A percentile compares a stretch with the other conserved stretches of the same genome.
phyloP scores from a whole-genome alignment of 1,284 basidiomycete species.

The Lentinula novae-zelandiae region DNA sequence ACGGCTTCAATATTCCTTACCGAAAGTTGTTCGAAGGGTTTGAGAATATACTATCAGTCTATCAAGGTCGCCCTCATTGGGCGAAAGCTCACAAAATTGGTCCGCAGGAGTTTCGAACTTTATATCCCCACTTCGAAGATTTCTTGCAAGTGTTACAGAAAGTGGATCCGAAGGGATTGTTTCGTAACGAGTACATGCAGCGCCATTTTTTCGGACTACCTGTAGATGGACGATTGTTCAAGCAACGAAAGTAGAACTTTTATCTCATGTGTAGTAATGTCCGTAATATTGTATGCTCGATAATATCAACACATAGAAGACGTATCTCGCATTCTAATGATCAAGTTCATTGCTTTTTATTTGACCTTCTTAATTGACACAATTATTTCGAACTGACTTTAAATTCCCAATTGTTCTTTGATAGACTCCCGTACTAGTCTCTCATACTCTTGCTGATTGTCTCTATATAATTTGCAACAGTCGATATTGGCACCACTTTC shows the following conservation, averaged over 20 bases:
- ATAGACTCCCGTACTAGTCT: slow-evolving; percentile 67
- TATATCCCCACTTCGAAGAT: slow-evolving; percentile 85
- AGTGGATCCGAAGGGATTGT: slow-evolving; percentile 80
- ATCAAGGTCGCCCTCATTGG: slow-evolving; percentile 93
- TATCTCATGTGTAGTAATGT: not conserved
- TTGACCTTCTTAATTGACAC: not conserved
- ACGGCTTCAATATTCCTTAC: slow-evolving; percentile 87
- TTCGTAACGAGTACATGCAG: slow-evolving; percentile 78
- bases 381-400: slow-evolving; percentile 17
- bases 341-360: not conserved
- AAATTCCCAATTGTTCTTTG: slow-evolving; percentile 69
- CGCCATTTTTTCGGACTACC: slow-evolving; percentile 66
- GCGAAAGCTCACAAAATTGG: slow-evolving; percentile 87
- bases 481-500: slow-evolving; percentile 99
- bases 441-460: slow-evolving; percentile 78
- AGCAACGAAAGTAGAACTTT: slow-evolving; percentile 26
- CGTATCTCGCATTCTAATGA: not conserved
- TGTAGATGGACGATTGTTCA: slow-evolving; percentile 54
- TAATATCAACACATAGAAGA: not conserved
- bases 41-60: slow-evolving; percentile 68
- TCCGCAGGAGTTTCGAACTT: slow-evolving; percentile 58
- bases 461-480: slow-evolving; percentile 92
- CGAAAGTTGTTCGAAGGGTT: slow-evolving; percentile 78
- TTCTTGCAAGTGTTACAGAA: slow-evolving; percentile 69
- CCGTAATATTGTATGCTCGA: too few relatives aligned